phyloP scores from a whole-genome alignment of 768 basidiomycete genomes.

The Lactarius deliciosus region DNA sequence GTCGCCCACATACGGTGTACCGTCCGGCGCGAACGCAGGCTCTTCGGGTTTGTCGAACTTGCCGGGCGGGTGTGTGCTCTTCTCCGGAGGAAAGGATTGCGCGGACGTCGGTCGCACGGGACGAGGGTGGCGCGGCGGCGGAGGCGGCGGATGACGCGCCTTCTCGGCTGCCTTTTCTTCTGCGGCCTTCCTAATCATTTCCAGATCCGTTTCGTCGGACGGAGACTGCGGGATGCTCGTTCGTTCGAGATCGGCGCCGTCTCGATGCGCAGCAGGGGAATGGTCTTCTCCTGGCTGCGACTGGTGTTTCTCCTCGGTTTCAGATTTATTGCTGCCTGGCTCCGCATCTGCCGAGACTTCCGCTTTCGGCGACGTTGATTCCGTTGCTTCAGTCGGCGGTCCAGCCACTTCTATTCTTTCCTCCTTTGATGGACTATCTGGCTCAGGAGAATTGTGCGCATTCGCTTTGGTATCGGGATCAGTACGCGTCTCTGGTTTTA shows the following conservation, averaged over 20 bases:
- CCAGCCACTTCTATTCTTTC: not conserved
- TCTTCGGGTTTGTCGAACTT: slow-evolving; percentile 16
- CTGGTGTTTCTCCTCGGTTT: not conserved
- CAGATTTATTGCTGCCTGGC: not conserved
- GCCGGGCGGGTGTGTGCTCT: not conserved
- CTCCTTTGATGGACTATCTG: not conserved
- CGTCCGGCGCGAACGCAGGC: slow-evolving; percentile 34
- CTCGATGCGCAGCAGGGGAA: not conserved
- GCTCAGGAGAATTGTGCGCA: not conserved
- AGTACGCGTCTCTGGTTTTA: not conserved
- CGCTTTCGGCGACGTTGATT: not conserved
- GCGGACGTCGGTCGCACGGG: slow-evolving; percentile 9
- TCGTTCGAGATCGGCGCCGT: not conserved
- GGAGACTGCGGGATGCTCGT: not conserved
- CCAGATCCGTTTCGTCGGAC: not conserved
- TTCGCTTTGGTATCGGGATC: slow-evolving; percentile 2
- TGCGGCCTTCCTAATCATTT: not conserved
- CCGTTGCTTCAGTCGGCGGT: not conserved
- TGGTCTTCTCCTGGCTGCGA: slow-evolving; percentile 1
- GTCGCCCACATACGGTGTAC: slow-evolving; percentile 56
- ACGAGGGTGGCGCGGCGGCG: slow-evolving; percentile 25
- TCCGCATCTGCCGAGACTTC: not conserved
- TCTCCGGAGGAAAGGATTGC: not conserved
- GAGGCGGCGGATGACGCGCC: slow-evolving; percentile 10
- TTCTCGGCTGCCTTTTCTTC: not conserved